Evolutionary conservation across 164 flowering plant genomes (phyloP).

Genomic region (Litsea cubeba): DNA sequence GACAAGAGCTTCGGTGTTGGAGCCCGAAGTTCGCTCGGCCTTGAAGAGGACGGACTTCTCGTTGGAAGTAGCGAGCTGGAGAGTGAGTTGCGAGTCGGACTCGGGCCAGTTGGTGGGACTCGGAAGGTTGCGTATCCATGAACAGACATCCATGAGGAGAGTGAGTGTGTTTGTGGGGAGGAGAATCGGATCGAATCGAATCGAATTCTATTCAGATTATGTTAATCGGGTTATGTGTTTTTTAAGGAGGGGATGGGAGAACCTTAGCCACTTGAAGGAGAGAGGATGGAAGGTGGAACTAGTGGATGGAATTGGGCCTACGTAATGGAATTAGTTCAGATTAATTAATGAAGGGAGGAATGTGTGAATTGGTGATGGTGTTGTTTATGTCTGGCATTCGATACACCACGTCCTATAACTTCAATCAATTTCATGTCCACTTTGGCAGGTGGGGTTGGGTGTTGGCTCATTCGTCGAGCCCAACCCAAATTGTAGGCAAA

Average conservation of each 20-base stretch:
- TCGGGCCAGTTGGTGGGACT: constrained; percentile 43
- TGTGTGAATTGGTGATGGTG: neutral
- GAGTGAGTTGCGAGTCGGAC: constrained; percentile 31
- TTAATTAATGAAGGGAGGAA: neutral
- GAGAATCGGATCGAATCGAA: neutral
- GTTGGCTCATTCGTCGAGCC: too few relatives aligned
- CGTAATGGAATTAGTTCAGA: constrained; percentile 5
- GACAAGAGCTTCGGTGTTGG: constrained; percentile 38
- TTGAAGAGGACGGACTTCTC: constrained; percentile 48
- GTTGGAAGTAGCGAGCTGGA: constrained; percentile 35
- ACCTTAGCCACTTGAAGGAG: constrained; percentile 24
- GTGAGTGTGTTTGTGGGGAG: neutral
- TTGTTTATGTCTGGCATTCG: neutral
- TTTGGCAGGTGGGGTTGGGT: too few relatives aligned
- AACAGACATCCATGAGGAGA: constrained; percentile 58
- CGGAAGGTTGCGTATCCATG: constrained; percentile 78
- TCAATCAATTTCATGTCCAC: neutral
- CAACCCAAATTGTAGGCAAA: too few relatives aligned
- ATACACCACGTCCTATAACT: neutral
- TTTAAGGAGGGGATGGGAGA: constrained; percentile 40
- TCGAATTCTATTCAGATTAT: neutral
- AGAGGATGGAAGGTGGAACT: constrained; percentile 4
- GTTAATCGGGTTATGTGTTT: neutral
- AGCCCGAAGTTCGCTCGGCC: constrained; percentile 47
- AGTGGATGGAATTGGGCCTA: constrained; percentile 29